These are phyloP conservation scores for Hansfordia pulvinata DNA, from an alignment of 2,329 filamentous ascomycete species.

Conservation along the genomic window DNA sequence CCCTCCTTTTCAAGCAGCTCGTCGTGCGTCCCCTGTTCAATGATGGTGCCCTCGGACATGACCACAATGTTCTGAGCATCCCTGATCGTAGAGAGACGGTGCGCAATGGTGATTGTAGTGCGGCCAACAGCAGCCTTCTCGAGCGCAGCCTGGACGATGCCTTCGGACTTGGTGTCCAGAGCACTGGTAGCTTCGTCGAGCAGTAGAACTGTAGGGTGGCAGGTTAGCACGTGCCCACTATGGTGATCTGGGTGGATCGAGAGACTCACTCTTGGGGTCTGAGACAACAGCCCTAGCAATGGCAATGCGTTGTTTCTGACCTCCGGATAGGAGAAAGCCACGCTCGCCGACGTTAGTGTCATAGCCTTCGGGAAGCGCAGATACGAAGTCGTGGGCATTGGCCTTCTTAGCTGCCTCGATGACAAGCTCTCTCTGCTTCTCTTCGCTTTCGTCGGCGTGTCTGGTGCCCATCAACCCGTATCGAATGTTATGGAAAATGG, in stretches of 20 bases:
- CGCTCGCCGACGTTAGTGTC: conserved; percentile 92
- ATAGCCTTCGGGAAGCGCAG: conserved; percentile 70
- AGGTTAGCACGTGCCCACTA: conserved; percentile 5
- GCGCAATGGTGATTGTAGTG: conserved; percentile 92
- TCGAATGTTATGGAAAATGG: conserved; percentile 81
- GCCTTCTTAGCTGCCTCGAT: conserved; percentile 76
- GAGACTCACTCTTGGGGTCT: conserved; percentile 57
- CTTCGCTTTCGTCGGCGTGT: conserved; percentile 53
- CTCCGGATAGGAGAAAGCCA: conserved; percentile 83
- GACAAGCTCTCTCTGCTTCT: conserved; percentile 58
- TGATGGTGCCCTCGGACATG: conserved; percentile 71
- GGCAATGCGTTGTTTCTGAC: conserved; percentile 93
- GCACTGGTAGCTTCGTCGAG: conserved; percentile 93
- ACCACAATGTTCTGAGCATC: conserved; percentile 94
- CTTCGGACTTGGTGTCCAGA: conserved; percentile 88
- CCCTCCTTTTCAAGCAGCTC: conserved; percentile 55
- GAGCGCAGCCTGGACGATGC: conserved; percentile 83
- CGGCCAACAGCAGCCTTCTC: conserved; percentile 75
- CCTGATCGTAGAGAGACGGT: conserved; percentile 87
- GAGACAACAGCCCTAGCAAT: conserved; percentile 85
- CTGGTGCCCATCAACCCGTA: conserved; percentile 79
- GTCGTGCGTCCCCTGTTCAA: conserved; percentile 85
- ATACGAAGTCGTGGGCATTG: conserved; percentile 90
- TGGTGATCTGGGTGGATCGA: background rate
- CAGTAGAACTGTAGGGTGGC: conserved; percentile 52